Evolutionary conservation across 768 basidiomycete species (phyloP).

Genomic region (Phlebiopsis flavidoalba): DNA sequence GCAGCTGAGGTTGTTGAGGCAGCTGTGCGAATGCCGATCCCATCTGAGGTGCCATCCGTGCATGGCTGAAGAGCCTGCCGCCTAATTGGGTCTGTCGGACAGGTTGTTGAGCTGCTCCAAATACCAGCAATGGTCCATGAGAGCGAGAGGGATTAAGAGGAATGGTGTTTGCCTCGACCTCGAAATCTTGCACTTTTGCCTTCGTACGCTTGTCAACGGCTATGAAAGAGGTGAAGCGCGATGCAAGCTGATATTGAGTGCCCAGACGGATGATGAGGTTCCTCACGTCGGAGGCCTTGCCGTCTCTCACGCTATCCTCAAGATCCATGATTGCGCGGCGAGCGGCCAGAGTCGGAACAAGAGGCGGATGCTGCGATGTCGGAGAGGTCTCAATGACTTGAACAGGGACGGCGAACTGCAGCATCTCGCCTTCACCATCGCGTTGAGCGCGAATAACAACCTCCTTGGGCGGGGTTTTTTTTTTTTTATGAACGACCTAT

Average conservation of each 20-base stretch:
- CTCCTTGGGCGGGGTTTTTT: constrained; percentile 21
- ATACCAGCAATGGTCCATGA: no score
- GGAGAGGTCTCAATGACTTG: constrained; percentile 21
- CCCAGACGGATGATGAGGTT: constrained; percentile 47
- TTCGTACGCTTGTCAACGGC: constrained; percentile 27
- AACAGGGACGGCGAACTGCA: constrained; percentile 19
- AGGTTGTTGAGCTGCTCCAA: no score
- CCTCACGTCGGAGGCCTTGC: constrained; percentile 21
- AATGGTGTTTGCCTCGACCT: not conserved
- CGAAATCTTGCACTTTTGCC: not conserved
- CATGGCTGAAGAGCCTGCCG: no score
- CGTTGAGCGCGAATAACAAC: constrained; percentile 24
- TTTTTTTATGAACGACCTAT: constrained; percentile 11
- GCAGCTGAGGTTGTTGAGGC: no score
- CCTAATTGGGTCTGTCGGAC: no score
- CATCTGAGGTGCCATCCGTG: no score
- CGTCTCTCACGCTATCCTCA: constrained; percentile 21
- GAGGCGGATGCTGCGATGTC: constrained; percentile 9
- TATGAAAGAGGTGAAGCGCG: constrained; percentile 50
- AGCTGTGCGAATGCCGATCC: no score
- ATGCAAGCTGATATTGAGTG: constrained; percentile 46
- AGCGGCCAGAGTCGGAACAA: constrained; percentile 53
- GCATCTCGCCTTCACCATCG: constrained; percentile 18
- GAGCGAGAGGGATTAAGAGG: no score
- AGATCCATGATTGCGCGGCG: constrained; percentile 50